Evolutionary conservation across 257 asterid genomes (phyloP).

Genomic region (Ehretia macrophylla): DNA sequence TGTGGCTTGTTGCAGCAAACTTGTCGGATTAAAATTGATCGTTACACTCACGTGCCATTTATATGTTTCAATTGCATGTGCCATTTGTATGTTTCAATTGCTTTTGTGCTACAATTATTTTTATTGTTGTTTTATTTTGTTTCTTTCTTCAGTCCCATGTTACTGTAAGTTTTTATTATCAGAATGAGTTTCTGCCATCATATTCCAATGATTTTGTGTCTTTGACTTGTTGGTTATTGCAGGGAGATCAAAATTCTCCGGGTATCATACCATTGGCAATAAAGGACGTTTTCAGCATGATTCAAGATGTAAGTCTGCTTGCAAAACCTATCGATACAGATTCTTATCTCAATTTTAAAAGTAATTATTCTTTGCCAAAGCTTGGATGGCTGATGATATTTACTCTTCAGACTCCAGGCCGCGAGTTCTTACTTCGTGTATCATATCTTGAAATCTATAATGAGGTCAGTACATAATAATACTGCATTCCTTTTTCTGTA

Average conservation of each 20-base stretch:
- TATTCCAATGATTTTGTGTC: neutral
- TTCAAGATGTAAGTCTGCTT: constrained; percentile 79
- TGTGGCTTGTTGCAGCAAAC: too few relatives aligned
- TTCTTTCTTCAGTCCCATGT: too few relatives aligned
- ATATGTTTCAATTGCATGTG: too few relatives aligned
- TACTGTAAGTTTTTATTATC: too few relatives aligned
- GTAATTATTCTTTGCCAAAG: neutral
- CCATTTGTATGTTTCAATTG: too few relatives aligned
- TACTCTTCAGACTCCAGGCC: constrained; percentile 87
- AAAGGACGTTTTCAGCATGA: constrained; percentile 96
- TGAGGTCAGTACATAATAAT: constrained; percentile 57
- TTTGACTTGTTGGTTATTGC: constrained; percentile 19
- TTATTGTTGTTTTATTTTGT: too few relatives aligned
- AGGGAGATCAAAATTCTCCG: constrained; percentile 93
- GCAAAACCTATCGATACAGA: constrained; percentile 1
- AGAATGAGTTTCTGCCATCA: too few relatives aligned
- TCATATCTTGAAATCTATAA: constrained; percentile 97
- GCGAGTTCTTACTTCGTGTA: constrained; percentile 96
- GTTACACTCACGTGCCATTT: too few relatives aligned
- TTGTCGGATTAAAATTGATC: too few relatives aligned
- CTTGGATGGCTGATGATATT: constrained; percentile 15
- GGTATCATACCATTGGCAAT: constrained; percentile 96
- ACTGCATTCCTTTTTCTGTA: neutral
- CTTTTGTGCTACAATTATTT: too few relatives aligned
- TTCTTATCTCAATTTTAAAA: neutral